Evolutionary conservation across 1,284 basidiomycete genomes (phyloP), one percentile per base, ranked within the genome.

Genomic region (Sporisorium exsertum): DNA sequence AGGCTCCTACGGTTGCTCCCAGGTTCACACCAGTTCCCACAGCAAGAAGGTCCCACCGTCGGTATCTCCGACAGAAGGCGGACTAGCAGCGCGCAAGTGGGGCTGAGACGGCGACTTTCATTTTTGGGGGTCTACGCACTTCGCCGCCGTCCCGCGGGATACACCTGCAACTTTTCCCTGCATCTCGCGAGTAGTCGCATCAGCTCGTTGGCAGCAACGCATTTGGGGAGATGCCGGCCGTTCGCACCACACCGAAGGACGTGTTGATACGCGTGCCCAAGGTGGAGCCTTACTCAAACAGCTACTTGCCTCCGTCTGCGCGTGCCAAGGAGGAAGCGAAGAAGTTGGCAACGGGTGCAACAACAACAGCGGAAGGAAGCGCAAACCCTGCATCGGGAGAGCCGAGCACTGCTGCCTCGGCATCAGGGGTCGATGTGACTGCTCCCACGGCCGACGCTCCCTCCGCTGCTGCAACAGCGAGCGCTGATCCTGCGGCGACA

Each of bases 191-290:
- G 37, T 40, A 40, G 15, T 35, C 35, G n/a, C n/a, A n/a, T n/a
- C n/a, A 35, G 3, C 35, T 10, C 5, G 29, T 32, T 32, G 29
- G 3, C 35, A 35, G 35, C 35, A 35, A 15, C 35, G 22, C 12
- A 32, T 32, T 32, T 10, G 29, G 5, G 29, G 49, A 20, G n/a
- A 77, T 77, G 74, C 74, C 74, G 3, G 69, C 74, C 6, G 58
- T 64, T 20, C 68, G 74, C 49, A 77, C 74, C 40, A 53, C 40
- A 24, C 65, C 72, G 18, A 55, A 59, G 27, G 77, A 78, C 35
- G 77, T 78, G 24, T 54, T 72, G 63, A 63, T 78, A 66, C 64
- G 69, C 50, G 77, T 78, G 15, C 65, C 77, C 27, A 78, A 78
- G 50, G 60, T 75, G 54, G 72, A 75, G 60, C 77, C 77, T 16